These are phyloP conservation scores for Scheffersomyces stambukii DNA, from an alignment of 1,139 yeast species.

Conservation along the genomic window DNA sequence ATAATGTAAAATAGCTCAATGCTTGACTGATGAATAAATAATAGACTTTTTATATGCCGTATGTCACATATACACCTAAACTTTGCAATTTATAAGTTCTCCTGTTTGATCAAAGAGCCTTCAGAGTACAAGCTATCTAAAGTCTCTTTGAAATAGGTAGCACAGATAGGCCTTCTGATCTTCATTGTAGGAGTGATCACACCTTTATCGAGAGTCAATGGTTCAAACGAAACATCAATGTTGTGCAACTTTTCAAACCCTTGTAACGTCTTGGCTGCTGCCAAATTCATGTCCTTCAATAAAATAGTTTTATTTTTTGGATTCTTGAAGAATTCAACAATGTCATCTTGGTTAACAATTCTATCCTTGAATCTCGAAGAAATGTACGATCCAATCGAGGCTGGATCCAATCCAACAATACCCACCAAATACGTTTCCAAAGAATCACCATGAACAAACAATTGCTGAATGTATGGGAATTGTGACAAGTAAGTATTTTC, in stretches of 20 bases:
- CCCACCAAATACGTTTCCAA: slow-evolving; percentile 58
- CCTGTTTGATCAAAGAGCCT: slow-evolving; percentile 32
- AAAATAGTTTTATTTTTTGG: slow-evolving; percentile 25
- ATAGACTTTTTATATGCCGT: too few relatives aligned
- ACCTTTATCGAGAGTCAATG: slow-evolving; percentile 59
- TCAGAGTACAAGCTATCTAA: slow-evolving; percentile 57
- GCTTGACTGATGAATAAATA: too few relatives aligned
- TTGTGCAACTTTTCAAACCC: slow-evolving; percentile 68
- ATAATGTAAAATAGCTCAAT: slow-evolving; percentile 13
- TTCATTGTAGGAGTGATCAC: slow-evolving; percentile 75
- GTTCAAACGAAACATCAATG: slow-evolving; percentile 55
- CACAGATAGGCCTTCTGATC: slow-evolving; percentile 60
- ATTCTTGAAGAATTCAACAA: slow-evolving; percentile 24
- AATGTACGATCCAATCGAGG: slow-evolving; percentile 14
- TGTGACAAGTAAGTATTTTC: slow-evolving; percentile 34
- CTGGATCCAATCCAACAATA: slow-evolving; percentile 50
- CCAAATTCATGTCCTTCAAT: slow-evolving; percentile 23
- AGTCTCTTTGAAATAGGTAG: slow-evolving; percentile 44
- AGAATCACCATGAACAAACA: slow-evolving; percentile 59
- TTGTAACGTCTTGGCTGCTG: slow-evolving; percentile 22
- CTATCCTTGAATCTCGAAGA: slow-evolving; percentile 14
- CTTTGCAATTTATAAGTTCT: too few relatives aligned
- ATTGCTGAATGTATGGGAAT: slow-evolving; percentile 30
- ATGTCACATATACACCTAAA: too few relatives aligned
- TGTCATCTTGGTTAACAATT: slow-evolving; percentile 18